Conservation (phyloP, 805 yeast species). For the Pichia manshurica region DNA sequence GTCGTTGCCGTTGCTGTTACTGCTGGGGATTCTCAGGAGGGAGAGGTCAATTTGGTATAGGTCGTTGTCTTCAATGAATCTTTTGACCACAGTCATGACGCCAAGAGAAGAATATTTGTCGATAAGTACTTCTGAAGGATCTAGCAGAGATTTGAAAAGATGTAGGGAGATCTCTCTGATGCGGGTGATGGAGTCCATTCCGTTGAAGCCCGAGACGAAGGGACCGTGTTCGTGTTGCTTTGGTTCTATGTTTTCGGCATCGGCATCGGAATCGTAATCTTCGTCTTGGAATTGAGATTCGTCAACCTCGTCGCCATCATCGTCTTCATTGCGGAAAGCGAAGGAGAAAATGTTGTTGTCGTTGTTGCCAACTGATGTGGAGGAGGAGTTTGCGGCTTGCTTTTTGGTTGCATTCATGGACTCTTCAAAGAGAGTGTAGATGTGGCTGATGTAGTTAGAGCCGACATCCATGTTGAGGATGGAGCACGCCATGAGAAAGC, state of each 20-base stretch:
- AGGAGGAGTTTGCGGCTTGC: neutral
- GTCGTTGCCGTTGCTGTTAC: slow-evolving; percentile 11
- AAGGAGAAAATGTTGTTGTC: slow-evolving; percentile 12
- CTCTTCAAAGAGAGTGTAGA: slow-evolving; percentile 15
- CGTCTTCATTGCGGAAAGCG: neutral
- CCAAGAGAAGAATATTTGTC: slow-evolving; percentile 49
- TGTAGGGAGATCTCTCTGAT: slow-evolving; percentile 39
- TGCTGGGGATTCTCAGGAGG: slow-evolving; percentile 12
- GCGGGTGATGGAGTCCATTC: slow-evolving; percentile 32
- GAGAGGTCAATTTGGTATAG: slow-evolving; percentile 18
- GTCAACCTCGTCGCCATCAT: too few relatives aligned
- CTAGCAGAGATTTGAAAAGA: slow-evolving; percentile 38
- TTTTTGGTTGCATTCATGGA: slow-evolving; percentile 9
- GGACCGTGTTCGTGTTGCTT: slow-evolving; percentile 37
- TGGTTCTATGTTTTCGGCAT: slow-evolving; percentile 35
- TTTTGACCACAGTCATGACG: slow-evolving; percentile 42
- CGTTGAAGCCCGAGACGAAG: slow-evolving; percentile 45
- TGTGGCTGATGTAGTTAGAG: slow-evolving; percentile 28
- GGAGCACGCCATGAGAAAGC: slow-evolving; percentile 50
- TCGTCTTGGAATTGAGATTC: too few relatives aligned
- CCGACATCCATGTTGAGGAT: slow-evolving; percentile 46
- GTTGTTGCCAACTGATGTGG: too few relatives aligned
- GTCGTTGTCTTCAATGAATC: slow-evolving; percentile 26
- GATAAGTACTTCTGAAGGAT: slow-evolving; percentile 46
- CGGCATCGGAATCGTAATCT: slow-evolving; percentile 11